Evolutionary conservation across 176 grass and related monocot species (phyloP).

Genomic region (Hsuehochloa calcarea): DNA sequence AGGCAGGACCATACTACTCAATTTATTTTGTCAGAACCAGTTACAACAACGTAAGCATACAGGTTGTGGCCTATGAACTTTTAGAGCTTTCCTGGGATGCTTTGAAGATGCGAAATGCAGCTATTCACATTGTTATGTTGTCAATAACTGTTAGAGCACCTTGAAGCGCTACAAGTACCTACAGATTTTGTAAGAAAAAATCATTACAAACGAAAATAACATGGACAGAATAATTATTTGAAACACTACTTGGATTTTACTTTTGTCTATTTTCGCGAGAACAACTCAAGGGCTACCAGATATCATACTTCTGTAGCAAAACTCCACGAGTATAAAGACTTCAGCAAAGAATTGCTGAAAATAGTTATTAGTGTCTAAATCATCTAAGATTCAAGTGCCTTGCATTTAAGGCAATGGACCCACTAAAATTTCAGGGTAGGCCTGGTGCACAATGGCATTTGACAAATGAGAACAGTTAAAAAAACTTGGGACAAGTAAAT

Average conservation of each 20-base stretch:
- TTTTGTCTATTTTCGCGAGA: slow-evolving; percentile 2
- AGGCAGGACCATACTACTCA: background rate
- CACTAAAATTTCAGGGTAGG: background rate
- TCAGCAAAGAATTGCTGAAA: background rate
- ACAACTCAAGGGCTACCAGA: background rate
- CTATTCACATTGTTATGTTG: slow-evolving; percentile 90
- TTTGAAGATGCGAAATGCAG: slow-evolving; percentile 87
- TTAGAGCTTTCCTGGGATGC: slow-evolving; percentile 61
- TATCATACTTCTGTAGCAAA: background rate
- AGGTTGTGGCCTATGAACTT: slow-evolving; percentile 49
- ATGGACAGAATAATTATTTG: background rate
- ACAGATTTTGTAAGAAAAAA: background rate
- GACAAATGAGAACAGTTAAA: background rate
- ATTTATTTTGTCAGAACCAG: slow-evolving; percentile 4
- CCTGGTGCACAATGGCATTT: background rate
- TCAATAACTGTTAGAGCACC: slow-evolving; percentile 73
- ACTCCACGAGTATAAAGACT: background rate
- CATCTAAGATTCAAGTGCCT: background rate
- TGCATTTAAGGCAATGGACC: background rate
- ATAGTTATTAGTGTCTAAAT: background rate
- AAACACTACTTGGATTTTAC: background rate
- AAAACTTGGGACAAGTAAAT: background rate
- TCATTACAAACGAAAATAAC: background rate
- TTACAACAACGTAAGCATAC: background rate
- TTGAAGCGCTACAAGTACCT: slow-evolving; percentile 92